A percentile compares a stretch with the other conserved stretches of the same genome.
Conservation (phyloP, 2,329 filamentous ascomycete genomes). For the Lachnellula hyalina region DNA sequence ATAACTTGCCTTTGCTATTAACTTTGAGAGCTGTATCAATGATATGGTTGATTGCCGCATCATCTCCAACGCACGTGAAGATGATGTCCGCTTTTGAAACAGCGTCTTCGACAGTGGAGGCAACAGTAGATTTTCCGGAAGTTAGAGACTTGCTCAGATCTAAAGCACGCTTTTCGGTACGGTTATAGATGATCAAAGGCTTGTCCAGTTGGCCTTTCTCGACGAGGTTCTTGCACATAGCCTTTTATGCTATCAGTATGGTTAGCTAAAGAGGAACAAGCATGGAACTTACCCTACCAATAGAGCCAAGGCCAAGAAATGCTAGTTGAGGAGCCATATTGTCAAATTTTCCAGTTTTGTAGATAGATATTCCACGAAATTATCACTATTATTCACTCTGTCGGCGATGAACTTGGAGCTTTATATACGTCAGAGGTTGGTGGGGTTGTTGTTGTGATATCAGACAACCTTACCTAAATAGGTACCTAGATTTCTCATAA, state of each 20-base stretch:
- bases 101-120: constrained; percentile 58
- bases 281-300: constrained; percentile 63
- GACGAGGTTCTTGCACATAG: constrained; percentile 79
- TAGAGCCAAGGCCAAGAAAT: constrained; percentile 83
- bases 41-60: constrained; percentile 62
- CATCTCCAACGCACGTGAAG: constrained; percentile 76
- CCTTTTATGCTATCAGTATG: constrained; percentile 30
- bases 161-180: constrained; percentile 60
- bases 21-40: constrained; percentile 51
- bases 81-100: constrained; percentile 68
- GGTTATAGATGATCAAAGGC: constrained; percentile 76
- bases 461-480: no score
- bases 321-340: constrained; percentile 57
- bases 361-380: not conserved
- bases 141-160: constrained; percentile 59
- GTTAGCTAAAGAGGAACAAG: not conserved
- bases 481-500: no score
- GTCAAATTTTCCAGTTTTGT: not conserved
- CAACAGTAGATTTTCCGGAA: constrained; percentile 57
- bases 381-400: not conserved
- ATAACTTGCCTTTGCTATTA: constrained; percentile 64
- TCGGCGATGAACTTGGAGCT: no score
- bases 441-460: no score
- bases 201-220: constrained; percentile 67
- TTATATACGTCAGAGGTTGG: no score